phyloP scores from a whole-genome alignment of 805 yeast genomes.

The Ogataea degrootiae region DNA sequence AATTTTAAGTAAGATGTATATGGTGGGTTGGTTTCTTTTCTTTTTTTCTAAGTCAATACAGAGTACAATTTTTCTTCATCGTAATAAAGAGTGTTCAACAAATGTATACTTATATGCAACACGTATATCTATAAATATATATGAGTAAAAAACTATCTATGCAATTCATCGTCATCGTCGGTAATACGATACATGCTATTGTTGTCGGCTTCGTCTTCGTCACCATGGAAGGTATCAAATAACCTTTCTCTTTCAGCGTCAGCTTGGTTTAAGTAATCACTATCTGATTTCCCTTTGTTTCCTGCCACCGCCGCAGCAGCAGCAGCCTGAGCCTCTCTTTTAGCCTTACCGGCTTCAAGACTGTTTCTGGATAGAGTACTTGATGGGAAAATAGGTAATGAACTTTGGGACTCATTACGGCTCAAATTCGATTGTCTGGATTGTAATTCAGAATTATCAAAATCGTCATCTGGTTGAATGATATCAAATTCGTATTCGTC shows the following conservation, averaged over 20 bases:
- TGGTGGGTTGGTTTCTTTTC: neutral
- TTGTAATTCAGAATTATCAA: slow-evolving; percentile 12
- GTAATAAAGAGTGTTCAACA: neutral
- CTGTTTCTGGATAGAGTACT: slow-evolving; percentile 20
- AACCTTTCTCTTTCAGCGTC: slow-evolving; percentile 37
- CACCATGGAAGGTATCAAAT: slow-evolving; percentile 38
- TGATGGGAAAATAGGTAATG: slow-evolving; percentile 10
- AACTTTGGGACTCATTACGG: slow-evolving; percentile 2
- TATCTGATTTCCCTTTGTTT: slow-evolving; percentile 7
- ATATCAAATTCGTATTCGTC: slow-evolving; percentile 76
- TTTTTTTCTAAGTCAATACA: neutral
- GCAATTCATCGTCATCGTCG: slow-evolving; percentile 9
- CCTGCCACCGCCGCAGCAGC: neutral
- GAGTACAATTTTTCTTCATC: neutral
- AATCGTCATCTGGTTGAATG: slow-evolving; percentile 43
- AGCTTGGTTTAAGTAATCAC: slow-evolving; percentile 19
- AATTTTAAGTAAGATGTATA: slow-evolving; percentile 1
- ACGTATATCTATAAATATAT: neutral
- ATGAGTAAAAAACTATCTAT: neutral
- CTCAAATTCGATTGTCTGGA: slow-evolving; percentile 9
- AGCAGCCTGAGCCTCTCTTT: neutral
- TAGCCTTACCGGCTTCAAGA: slow-evolving; percentile 18
- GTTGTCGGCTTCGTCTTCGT: slow-evolving; percentile 24
- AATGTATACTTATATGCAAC: neutral
- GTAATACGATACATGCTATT: slow-evolving; percentile 21